Evolutionary conservation across 805 yeast genomes (phyloP).

Genomic region (Wickerhamomyces silvicola): DNA sequence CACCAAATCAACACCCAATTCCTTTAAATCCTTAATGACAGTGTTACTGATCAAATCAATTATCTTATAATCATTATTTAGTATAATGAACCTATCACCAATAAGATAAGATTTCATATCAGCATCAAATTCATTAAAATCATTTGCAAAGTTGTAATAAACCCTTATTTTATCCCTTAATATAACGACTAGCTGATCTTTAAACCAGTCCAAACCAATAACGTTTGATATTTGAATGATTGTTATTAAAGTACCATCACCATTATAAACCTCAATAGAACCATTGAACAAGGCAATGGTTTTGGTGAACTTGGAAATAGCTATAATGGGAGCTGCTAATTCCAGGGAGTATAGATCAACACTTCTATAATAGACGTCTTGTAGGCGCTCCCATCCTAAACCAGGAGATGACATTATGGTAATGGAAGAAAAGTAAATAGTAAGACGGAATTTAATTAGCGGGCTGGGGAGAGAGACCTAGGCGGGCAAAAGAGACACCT

Average conservation of each 20-base stretch:
- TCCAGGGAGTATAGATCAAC: conserved; percentile 10
- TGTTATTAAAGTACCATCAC: conserved; percentile 6
- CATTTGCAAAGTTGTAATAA: conserved; percentile 11
- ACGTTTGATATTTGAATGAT: conserved; percentile 7
- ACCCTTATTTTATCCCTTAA: conserved; percentile 10
- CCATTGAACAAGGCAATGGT: conserved; percentile 8
- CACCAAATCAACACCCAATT: too few relatives aligned
- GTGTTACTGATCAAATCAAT: conserved; percentile 3
- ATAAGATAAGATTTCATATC: conserved; percentile 6
- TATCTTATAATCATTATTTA: conserved; percentile 5
- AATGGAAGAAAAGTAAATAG: not conserved
- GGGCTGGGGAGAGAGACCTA: too few relatives aligned
- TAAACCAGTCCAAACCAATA: conserved; percentile 7
- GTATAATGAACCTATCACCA: conserved; percentile 5
- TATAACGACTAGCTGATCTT: conserved; percentile 9
- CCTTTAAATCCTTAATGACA: too few relatives aligned
- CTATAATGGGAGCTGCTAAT: conserved; percentile 5
- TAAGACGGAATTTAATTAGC: not conserved
- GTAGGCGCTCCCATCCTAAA: conserved; percentile 13
- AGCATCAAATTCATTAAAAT: conserved; percentile 8
- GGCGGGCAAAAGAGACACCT: too few relatives aligned
- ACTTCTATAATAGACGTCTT: conserved; percentile 13
- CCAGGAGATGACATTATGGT: conserved; percentile 10
- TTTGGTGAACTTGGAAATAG: conserved; percentile 8
- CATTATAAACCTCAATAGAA: conserved; percentile 8